Evolutionary conservation across 2,329 filamentous ascomycete genomes (phyloP).

Genomic region (Zelopaecilomyces penicillatus): DNA sequence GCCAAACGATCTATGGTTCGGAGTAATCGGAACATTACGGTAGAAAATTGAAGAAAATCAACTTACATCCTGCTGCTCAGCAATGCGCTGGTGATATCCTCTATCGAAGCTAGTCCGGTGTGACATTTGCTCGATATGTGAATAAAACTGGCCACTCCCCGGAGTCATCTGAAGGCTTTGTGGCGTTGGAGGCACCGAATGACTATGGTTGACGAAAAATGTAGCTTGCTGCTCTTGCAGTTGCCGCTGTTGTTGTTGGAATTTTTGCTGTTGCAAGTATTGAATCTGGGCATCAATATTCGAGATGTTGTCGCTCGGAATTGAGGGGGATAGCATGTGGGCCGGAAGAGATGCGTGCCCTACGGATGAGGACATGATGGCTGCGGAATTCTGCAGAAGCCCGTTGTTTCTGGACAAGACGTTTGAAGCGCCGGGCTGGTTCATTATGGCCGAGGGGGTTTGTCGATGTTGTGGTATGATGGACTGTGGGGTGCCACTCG

Average conservation of each 20-base stretch:
- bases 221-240: slow-evolving; percentile 49
- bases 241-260: slow-evolving; percentile 52
- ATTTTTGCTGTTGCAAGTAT: slow-evolving; percentile 54
- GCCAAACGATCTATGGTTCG: too few relatives aligned
- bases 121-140: slow-evolving; percentile 43
- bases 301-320: slow-evolving; percentile 43
- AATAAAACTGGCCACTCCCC: slow-evolving; percentile 49
- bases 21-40: not conserved
- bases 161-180: slow-evolving; percentile 71
- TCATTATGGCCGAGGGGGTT: slow-evolving; percentile 28
- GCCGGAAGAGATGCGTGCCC: slow-evolving; percentile 38
- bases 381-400: slow-evolving; percentile 37
- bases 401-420: slow-evolving; percentile 22
- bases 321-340: slow-evolving; percentile 31
- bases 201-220: slow-evolving; percentile 46
- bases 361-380: slow-evolving; percentile 39
- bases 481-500: slow-evolving; percentile 26
- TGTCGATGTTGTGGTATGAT: slow-evolving; percentile 23
- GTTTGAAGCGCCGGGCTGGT: slow-evolving; percentile 20
- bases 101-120: slow-evolving; percentile 56
- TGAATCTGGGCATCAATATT: slow-evolving; percentile 59
- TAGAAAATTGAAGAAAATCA: not conserved
- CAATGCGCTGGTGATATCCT: slow-evolving; percentile 55
- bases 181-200: slow-evolving; percentile 68
- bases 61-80: slow-evolving; percentile 61